Base-by-base conservation (phyloP, 2,329 filamentous ascomycete species). In the Cytospora paraplurivora region DNA sequence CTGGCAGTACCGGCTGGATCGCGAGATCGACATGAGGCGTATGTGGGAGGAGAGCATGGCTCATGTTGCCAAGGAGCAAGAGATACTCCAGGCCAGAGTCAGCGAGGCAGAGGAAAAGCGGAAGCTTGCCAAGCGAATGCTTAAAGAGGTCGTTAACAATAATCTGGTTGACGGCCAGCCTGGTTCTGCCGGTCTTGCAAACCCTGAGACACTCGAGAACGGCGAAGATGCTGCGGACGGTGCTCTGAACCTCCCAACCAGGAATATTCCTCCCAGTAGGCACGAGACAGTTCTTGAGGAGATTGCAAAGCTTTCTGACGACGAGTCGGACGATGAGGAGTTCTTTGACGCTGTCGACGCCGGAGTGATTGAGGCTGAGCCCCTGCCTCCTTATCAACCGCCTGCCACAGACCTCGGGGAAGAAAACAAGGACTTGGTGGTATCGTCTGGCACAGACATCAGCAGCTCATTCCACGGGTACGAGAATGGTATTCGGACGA, bases 1-100 rank as follows among this genome's bases (percentile, higher is more conserved):
- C 74, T 99, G 95, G 95, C 94, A 98, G 75, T 96, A 96, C 73
- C 88, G 93, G 15, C 81, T 99, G 49, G 93, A 97, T 69, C 89
- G 93, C 60, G 95, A 99, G 77, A 88, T 89, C 51, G 92, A 97
- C 73, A 89, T 98, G 78, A 88, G 95, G 44, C 89, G 91, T 65
- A 91, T 99, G 87, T 99, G 95, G 95, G 95, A 99, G 77, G 95
- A 99, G 72, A 98, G 93, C 76, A 97, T 99, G 95, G 93, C 95
- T 11, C 88, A 93, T 71, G 90, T 99, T n/a, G 95, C 93, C 19
- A 88, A 87, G 62, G 95, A 99, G 74, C 95, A 99, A 71, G 95
- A 98, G 76, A 86, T 93, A 58, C 83, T 99, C 1, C 92, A 98
- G 73, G 91, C 87, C 41, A 89, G 88, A 63, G 91, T 97, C 66